Evolutionary conservation across 768 basidiomycete genomes (phyloP).

Genomic region (Amanita muscaria): DNA sequence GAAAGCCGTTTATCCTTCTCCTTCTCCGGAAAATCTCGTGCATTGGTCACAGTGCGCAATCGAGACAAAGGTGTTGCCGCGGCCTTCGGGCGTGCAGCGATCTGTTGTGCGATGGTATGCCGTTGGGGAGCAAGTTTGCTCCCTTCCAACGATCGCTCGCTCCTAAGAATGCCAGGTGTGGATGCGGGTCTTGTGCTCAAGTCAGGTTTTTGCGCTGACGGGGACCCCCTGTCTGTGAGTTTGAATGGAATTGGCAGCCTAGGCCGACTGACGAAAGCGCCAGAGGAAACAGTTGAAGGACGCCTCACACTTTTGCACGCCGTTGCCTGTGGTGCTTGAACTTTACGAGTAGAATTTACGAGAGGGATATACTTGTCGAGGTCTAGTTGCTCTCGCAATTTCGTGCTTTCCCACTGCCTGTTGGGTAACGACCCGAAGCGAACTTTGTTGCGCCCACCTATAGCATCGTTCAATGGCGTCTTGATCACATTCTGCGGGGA

Average conservation of each 20-base stretch:
- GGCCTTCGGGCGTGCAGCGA: background rate
- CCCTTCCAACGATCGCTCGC: background rate
- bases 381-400: background rate
- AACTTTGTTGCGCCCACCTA: conserved; percentile 5
- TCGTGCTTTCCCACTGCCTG: background rate
- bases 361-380: background rate
- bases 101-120: background rate
- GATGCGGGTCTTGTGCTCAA: background rate
- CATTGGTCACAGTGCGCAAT: background rate
- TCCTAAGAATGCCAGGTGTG: background rate
- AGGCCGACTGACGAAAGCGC: background rate
- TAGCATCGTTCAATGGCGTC: conserved; percentile 1
- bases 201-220: background rate
- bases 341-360: background rate
- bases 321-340: background rate
- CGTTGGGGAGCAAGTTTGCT: background rate
- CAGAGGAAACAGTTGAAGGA: background rate
- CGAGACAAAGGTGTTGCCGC: background rate
- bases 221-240: background rate
- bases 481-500: background rate
- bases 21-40: background rate
- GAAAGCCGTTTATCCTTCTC: conserved; percentile 3
- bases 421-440: conserved; percentile 7
- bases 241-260: conserved; percentile 6
- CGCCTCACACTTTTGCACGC: background rate